These are phyloP conservation scores for Neonothopanus nambi DNA, from an alignment of 1,284 basidiomycete species.

Conservation along the genomic window DNA sequence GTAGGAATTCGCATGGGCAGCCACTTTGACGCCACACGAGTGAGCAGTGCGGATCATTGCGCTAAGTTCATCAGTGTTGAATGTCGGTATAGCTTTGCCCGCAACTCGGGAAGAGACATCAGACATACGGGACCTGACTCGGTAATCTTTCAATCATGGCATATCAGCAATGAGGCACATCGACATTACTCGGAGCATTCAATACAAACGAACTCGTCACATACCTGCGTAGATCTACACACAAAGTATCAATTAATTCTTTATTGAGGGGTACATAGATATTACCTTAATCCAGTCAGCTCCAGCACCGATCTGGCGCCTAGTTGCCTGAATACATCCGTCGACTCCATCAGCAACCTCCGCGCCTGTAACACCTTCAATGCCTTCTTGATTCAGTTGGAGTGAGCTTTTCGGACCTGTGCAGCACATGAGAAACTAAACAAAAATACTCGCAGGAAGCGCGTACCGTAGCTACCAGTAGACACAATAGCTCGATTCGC, in stretches of 20 bases:
- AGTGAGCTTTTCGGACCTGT: conserved; percentile 57
- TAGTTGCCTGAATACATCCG: conserved; percentile 55
- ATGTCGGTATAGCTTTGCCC: conserved; percentile 40
- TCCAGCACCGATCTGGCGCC: conserved; percentile 66
- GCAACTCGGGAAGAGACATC: conserved; percentile 40
- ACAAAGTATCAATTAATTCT: conserved; percentile 16
- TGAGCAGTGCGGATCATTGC: conserved; percentile 56
- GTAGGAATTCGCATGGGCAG: conserved; percentile 66
- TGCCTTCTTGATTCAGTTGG: conserved; percentile 47
- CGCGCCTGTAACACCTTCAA: conserved; percentile 58
- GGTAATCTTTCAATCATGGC: conserved; percentile 44
- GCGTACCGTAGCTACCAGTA: conserved; percentile 61
- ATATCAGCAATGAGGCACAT: not conserved
- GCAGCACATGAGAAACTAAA: no score
- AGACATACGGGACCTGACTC: conserved; percentile 43
- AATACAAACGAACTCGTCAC: conserved; percentile 12
- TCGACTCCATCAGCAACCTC: conserved; percentile 60
- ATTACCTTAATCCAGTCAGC: conserved; percentile 65
- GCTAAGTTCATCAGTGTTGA: conserved; percentile 47
- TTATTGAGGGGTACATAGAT: conserved; percentile 10
- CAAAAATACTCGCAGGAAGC: not conserved
- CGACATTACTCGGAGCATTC: no score
- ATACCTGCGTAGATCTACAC: conserved; percentile 53
- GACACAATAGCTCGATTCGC: conserved; percentile 61
- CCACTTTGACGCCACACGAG: conserved; percentile 55